These are phyloP conservation scores for Cadophora gregata DNA, from an alignment of 2,329 filamentous ascomycete species.

Conservation along the genomic window DNA sequence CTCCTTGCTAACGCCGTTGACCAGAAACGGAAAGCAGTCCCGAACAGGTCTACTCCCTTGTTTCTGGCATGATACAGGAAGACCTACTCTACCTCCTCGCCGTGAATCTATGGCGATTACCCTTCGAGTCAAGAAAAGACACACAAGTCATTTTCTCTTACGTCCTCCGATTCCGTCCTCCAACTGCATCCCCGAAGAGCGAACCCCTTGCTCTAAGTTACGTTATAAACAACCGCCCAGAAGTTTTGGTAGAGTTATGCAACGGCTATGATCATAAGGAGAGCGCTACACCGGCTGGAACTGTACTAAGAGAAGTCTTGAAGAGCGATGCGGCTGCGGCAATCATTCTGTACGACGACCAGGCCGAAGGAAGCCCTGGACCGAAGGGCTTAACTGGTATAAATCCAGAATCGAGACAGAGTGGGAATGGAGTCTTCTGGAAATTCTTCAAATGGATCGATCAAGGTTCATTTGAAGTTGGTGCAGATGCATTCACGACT, in stretches of 20 bases:
- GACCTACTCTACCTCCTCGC: constrained; percentile 87
- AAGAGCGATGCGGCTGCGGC: constrained; percentile 92
- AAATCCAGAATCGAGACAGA: constrained; percentile 76
- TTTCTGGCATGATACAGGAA: constrained; percentile 85
- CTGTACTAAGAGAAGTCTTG: constrained; percentile 83
- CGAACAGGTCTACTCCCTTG: constrained; percentile 85
- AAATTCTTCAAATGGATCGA: constrained; percentile 98
- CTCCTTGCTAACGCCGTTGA: constrained; percentile 24
- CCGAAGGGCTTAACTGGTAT: constrained; percentile 79
- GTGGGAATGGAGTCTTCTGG: constrained; percentile 90
- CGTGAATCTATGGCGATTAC: constrained; percentile 79
- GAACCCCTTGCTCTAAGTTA: constrained; percentile 89
- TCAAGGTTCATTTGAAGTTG: constrained; percentile 93
- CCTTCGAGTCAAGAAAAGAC: constrained; percentile 96
- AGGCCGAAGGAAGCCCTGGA: constrained; percentile 69
- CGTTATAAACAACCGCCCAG: constrained; percentile 83
- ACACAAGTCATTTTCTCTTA: constrained; percentile 95
- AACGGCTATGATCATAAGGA: constrained; percentile 89
- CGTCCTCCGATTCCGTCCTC: constrained; percentile 86
- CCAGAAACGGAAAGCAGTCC: constrained; percentile 84
- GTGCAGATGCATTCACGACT: constrained; percentile 95
- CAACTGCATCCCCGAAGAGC: constrained; percentile 67
- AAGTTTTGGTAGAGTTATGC: constrained; percentile 87
- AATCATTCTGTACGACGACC: constrained; percentile 92
- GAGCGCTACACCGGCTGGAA: constrained; percentile 89